These are phyloP conservation scores for Eutrema heterophyllum DNA, from an alignment of 345 rosid genomes.

Conservation along the genomic window DNA sequence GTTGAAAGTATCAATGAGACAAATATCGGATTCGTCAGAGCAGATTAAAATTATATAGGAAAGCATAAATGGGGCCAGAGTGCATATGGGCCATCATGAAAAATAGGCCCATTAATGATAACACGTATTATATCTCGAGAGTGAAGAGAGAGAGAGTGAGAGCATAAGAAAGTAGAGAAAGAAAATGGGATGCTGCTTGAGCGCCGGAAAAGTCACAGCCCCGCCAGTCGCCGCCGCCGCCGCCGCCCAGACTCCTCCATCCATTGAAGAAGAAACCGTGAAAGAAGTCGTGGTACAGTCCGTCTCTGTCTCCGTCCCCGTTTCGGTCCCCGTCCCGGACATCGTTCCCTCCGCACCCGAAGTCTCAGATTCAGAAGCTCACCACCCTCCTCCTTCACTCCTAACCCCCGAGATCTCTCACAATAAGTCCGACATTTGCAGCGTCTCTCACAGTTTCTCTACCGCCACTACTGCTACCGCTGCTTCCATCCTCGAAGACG, in stretches of 20 bases:
- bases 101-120: neutral
- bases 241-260: constrained; percentile 17
- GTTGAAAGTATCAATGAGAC: neutral
- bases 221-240: constrained; percentile 6
- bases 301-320: constrained; percentile 35
- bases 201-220: constrained; percentile 29
- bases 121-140: constrained; percentile 12
- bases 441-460: constrained; percentile 48
- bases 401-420: constrained; percentile 42
- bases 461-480: constrained; percentile 47
- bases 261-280: constrained; percentile 62
- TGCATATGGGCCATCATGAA: neutral
- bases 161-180: neutral
- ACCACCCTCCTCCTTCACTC: constrained; percentile 14
- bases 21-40: constrained; percentile 11
- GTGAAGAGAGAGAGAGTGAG: neutral
- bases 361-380: constrained; percentile 15
- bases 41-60: neutral
- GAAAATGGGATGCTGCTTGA: constrained; percentile 62
- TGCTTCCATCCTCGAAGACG: constrained; percentile 49
- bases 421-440: constrained; percentile 47
- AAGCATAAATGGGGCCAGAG: neutral
- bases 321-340: constrained; percentile 12
- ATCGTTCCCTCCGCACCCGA: neutral
- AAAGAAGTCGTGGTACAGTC: constrained; percentile 63